These are phyloP conservation scores for Phytophthora gonapodyides DNA, from an alignment of 352 stramenopile species.

Conservation along the genomic window DNA sequence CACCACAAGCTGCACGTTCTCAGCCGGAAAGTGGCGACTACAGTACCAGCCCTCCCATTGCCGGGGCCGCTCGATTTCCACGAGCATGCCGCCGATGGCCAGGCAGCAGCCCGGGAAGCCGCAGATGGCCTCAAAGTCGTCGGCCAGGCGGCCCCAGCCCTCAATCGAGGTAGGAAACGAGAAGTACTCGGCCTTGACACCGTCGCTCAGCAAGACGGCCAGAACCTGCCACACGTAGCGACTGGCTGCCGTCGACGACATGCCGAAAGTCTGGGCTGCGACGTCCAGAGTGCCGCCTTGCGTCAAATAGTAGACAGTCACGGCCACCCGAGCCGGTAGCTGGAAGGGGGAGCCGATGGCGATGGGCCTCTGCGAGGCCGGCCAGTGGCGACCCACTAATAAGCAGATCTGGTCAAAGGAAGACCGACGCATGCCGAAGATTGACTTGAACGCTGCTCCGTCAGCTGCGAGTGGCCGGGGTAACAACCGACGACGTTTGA, in stretches of 20 bases:
- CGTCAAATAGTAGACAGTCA: slow-evolving; percentile 26
- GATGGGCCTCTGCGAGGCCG: slow-evolving; percentile 6
- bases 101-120: slow-evolving; percentile 29
- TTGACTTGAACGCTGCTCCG: slow-evolving; percentile 11
- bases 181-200: slow-evolving; percentile 25
- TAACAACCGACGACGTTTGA: slow-evolving; percentile 21
- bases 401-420: slow-evolving; percentile 28
- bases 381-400: slow-evolving; percentile 15
- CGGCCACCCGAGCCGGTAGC: slow-evolving; percentile 16
- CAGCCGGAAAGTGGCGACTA: slow-evolving; percentile 23
- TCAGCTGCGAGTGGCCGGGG: slow-evolving; percentile 8
- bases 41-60: slow-evolving; percentile 32
- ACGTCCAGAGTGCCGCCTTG: slow-evolving; percentile 6
- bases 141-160: slow-evolving; percentile 19
- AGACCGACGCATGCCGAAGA: slow-evolving; percentile 9
- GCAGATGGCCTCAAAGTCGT: slow-evolving; percentile 26
- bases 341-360: not conserved
- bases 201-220: slow-evolving; percentile 21
- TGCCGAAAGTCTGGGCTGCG: slow-evolving; percentile 5
- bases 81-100: slow-evolving; percentile 26
- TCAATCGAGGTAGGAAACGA: slow-evolving; percentile 14
- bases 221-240: slow-evolving; percentile 33
- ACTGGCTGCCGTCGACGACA: slow-evolving; percentile 5
- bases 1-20: slow-evolving; percentile 35
- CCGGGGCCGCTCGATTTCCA: slow-evolving; percentile 26